Evolutionary conservation across 345 rosid genomes (phyloP).

Genomic region (Combretum micranthum): DNA sequence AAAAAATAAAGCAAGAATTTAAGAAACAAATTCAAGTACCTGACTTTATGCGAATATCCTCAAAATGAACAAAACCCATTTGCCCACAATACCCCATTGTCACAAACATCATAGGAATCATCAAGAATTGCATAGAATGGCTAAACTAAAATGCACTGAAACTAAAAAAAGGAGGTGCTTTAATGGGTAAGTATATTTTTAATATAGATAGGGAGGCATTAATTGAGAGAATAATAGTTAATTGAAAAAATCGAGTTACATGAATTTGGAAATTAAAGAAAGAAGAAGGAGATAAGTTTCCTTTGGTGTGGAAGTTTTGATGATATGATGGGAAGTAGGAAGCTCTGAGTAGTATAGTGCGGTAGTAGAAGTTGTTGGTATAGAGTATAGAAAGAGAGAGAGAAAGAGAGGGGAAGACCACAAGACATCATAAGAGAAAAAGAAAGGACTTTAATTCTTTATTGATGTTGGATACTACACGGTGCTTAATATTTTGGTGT

Average conservation of each 20-base stretch:
- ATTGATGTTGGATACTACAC: not conserved
- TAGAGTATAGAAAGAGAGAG: constrained; percentile 3
- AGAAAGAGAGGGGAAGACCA: not conserved
- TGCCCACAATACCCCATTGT: too few species aligned
- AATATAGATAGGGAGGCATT: too few species aligned
- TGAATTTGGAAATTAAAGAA: not conserved
- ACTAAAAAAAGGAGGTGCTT: too few species aligned
- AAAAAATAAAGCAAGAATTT: too few species aligned
- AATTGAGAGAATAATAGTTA: not conserved
- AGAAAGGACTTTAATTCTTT: not conserved
- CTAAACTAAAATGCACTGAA: too few species aligned
- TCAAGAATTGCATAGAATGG: too few species aligned
- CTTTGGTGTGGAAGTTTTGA: not conserved
- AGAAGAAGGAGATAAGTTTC: constrained; percentile 8
- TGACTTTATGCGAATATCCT: too few species aligned
- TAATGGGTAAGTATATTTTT: too few species aligned
- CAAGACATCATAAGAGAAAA: not conserved
- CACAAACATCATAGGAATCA: too few species aligned
- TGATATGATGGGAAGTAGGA: constrained; percentile 6
- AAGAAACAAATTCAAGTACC: too few species aligned
- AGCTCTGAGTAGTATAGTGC: not conserved
- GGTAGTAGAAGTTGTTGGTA: not conserved
- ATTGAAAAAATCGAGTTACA: not conserved
- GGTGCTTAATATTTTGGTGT: too few species aligned
- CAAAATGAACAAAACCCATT: too few species aligned